Percentiles rank a stretch among this genome's conserved stretches.
phyloP scores from a whole-genome alignment of 768 basidiomycete genomes.

The Mycena albidolilacea region DNA sequence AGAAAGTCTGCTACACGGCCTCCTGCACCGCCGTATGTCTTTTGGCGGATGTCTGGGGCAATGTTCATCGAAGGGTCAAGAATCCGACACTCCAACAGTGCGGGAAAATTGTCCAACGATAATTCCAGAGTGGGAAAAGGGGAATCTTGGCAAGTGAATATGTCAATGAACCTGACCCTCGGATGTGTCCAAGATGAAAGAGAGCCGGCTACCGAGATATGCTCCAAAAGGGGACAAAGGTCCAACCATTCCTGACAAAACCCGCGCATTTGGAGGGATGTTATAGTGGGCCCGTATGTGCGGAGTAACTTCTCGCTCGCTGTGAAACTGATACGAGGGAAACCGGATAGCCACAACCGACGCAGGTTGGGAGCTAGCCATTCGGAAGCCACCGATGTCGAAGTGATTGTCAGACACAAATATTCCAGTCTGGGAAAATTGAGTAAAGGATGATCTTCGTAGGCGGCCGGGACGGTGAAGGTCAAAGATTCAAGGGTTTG shows the following conservation, averaged over 20 bases:
- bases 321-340: too few species aligned
- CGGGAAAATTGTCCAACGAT: neutral
- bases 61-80: neutral
- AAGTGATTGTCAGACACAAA: neutral
- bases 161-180: neutral
- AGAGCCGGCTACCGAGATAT: neutral
- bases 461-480: neutral
- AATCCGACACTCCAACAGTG: neutral
- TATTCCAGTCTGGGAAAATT: neutral
- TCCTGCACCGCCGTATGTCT: neutral
- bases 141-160: neutral
- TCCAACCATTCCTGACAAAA: neutral
- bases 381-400: neutral
- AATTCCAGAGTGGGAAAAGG: neutral
- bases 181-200: neutral
- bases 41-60: neutral
- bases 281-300: neutral
- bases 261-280: neutral
- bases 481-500: neutral
- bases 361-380: neutral
- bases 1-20: neutral
- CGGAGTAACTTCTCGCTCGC: neutral
- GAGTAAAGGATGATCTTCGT: neutral
- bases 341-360: neutral
- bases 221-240: conserved; percentile 12